Percentiles rank a stretch among this genome's conserved stretches.
Conservation (phyloP, 2,329 filamentous ascomycete species). For the Fusarium longipes region DNA sequence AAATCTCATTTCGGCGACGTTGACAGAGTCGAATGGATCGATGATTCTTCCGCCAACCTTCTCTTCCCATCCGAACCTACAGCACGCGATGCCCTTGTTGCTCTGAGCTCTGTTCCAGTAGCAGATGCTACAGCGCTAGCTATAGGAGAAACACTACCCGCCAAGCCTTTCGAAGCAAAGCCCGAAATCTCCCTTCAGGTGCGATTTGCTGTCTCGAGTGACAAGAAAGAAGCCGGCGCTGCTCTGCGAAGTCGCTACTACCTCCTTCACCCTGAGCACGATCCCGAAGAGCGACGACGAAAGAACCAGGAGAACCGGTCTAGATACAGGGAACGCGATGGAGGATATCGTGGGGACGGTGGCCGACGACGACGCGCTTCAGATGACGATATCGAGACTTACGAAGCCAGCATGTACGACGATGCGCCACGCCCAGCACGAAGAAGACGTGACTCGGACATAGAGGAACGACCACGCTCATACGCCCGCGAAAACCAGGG, state of each 20-base stretch:
- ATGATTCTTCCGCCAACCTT: conserved; percentile 90
- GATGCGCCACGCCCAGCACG: conserved; percentile 62
- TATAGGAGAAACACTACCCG: conserved; percentile 72
- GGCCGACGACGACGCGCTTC: conserved; percentile 57
- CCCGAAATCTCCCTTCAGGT: conserved; percentile 77
- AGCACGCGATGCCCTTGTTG: conserved; percentile 65
- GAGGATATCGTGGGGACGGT: conserved; percentile 49
- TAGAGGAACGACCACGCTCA: conserved; percentile 46
- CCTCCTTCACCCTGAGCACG: conserved; percentile 88
- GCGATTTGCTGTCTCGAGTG: conserved; percentile 77
- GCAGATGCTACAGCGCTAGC: conserved; percentile 67
- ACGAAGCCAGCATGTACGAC: conserved; percentile 85
- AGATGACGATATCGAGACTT: conserved; percentile 65
- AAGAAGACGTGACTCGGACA: conserved; percentile 44
- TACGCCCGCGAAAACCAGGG: conserved; percentile 57
- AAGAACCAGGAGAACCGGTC: conserved; percentile 67
- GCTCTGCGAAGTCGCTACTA: conserved; percentile 90
- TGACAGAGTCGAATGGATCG: conserved; percentile 88
- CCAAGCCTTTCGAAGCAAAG: conserved; percentile 74
- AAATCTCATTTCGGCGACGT: conserved; percentile 71
- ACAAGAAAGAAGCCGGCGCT: conserved; percentile 84
- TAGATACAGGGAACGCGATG: conserved; percentile 71
- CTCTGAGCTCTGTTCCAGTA: conserved; percentile 64
- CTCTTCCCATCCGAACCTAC: conserved; percentile 71
- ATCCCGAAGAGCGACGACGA: conserved; percentile 78